phyloP scores from a whole-genome alignment of 1,284 basidiomycete species.

The Irpex sp. region DNA sequence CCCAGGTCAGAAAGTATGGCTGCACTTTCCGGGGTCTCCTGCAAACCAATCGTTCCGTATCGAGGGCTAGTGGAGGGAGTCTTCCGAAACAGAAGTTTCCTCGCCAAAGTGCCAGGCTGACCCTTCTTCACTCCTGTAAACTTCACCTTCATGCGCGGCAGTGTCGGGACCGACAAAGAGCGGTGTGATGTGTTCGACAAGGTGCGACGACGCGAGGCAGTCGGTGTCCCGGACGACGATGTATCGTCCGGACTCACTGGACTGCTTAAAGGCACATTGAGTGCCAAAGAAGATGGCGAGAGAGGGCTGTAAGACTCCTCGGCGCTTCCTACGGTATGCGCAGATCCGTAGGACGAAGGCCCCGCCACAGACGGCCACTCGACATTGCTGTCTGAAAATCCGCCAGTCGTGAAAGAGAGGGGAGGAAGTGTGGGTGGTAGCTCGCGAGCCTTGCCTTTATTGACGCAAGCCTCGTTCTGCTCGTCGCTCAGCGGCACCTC shows the following conservation, averaged over 20 bases:
- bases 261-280: slow-evolving; percentile 16
- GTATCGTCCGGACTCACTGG: slow-evolving; percentile 12
- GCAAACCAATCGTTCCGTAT: slow-evolving; percentile 10
- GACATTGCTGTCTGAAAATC: slow-evolving; percentile 40
- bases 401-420: slow-evolving; percentile 52
- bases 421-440: slow-evolving; percentile 60
- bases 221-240: slow-evolving; percentile 19
- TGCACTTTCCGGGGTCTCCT: slow-evolving; percentile 11
- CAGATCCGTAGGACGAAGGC: slow-evolving; percentile 52
- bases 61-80: slow-evolving; percentile 18
- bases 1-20: slow-evolving; percentile 17
- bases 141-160: slow-evolving; percentile 46
- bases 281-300: slow-evolving; percentile 12
- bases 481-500: slow-evolving; percentile 7
- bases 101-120: slow-evolving; percentile 46
- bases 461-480: slow-evolving; percentile 4
- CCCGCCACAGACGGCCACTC: slow-evolving; percentile 45
- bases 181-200: slow-evolving; percentile 49
- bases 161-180: slow-evolving; percentile 40
- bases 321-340: slow-evolving; percentile 19
- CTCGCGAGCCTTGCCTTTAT: slow-evolving; percentile 57
- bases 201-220: slow-evolving; percentile 47
- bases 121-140: slow-evolving; percentile 28
- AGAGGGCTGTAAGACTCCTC: slow-evolving; percentile 18
- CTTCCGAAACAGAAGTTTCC: slow-evolving; percentile 50